These are phyloP conservation scores for Capsicum baccatum DNA, from an alignment of 257 asterid genomes.

Conservation along the genomic window DNA sequence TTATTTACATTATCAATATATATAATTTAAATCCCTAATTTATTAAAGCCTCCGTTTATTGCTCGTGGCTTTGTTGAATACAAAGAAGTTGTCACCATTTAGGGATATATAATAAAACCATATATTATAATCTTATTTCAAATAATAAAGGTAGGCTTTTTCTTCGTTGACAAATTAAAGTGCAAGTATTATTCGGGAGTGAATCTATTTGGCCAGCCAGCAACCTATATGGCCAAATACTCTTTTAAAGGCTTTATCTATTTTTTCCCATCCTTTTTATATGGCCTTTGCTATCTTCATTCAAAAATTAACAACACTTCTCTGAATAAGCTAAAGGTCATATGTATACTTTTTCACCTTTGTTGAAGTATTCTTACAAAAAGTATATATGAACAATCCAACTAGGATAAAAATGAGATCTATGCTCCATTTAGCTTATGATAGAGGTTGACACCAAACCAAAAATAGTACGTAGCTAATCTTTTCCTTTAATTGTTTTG, in stretches of 20 bases:
- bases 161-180: conserved; percentile 24
- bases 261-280: not conserved
- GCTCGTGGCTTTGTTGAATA: not conserved
- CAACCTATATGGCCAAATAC: not conserved
- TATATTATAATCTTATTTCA: not conserved
- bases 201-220: conserved; percentile 24
- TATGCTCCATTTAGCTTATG: conserved; percentile 36
- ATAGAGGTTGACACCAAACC: conserved; percentile 39
- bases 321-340: conserved; percentile 24
- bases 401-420: conserved; percentile 27
- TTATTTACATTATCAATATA: too few relatives aligned
- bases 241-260: not conserved
- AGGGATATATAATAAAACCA: not conserved
- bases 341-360: not conserved
- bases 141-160: conserved; percentile 8
- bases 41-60: not conserved
- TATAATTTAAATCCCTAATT: too few relatives aligned
- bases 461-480: not conserved
- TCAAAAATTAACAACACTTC: not conserved
- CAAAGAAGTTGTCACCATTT: not conserved
- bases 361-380: not conserved
- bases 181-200: conserved; percentile 7
- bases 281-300: conserved; percentile 20
- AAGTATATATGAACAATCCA: conserved; percentile 28
- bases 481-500: not conserved